A percentile compares a stretch with the other conserved stretches of the same genome.
phyloP scores from a whole-genome alignment of 495 filamentous ascomycete genomes.

The Clohesyomyces aquaticus region DNA sequence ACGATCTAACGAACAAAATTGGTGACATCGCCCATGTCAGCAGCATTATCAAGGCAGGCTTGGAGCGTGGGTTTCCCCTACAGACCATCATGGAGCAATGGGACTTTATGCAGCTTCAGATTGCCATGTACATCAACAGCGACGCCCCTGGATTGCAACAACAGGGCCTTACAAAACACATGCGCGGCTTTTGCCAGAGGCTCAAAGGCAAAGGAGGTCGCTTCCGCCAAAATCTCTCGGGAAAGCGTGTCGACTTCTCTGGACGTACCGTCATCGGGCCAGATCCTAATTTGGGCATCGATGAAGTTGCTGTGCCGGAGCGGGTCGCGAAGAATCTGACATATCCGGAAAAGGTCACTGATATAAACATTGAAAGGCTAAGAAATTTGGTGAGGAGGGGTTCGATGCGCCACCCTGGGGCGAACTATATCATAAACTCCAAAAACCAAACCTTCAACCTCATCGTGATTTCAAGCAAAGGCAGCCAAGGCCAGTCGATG shows the following conservation, averaged over 20 bases:
- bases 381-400: constrained; percentile 72
- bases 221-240: constrained; percentile 94
- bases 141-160: constrained; percentile 86
- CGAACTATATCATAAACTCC: constrained; percentile 67
- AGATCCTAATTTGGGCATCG: constrained; percentile 90
- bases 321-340: constrained; percentile 92
- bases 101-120: constrained; percentile 93
- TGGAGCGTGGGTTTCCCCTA: constrained; percentile 79
- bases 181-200: constrained; percentile 90
- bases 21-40: constrained; percentile 92
- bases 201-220: constrained; percentile 97
- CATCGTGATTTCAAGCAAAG: constrained; percentile 40
- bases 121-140: constrained; percentile 97
- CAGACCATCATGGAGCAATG: constrained; percentile 96
- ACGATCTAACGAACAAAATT: constrained; percentile 92
- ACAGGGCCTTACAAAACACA: constrained; percentile 74
- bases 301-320: constrained; percentile 89
- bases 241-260: constrained; percentile 98
- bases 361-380: constrained; percentile 82
- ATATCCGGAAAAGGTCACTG: constrained; percentile 84
- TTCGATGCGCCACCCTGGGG: constrained; percentile 77
- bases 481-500: neutral
- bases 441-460: constrained; percentile 71
- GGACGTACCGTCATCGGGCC: constrained; percentile 97
- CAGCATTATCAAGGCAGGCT: constrained; percentile 74